phyloP scores from a whole-genome alignment of 2,329 filamentous ascomycete species.

The Ophiognomonia clavigignenti-juglandacearum region DNA sequence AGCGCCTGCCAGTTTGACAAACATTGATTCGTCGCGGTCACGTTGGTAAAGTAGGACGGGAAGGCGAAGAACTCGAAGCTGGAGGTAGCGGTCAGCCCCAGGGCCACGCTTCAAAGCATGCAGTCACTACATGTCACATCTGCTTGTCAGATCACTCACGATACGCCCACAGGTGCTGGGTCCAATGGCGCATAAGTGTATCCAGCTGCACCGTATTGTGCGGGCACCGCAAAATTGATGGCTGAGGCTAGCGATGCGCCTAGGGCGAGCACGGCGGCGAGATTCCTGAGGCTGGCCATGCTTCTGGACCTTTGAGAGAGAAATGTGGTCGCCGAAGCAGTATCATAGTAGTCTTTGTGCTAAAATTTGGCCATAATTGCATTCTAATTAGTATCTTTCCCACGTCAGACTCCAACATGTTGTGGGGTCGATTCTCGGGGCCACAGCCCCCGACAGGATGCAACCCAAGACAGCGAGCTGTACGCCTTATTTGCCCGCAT shows the following conservation, averaged over 20 bases:
- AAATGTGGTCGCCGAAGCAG: not conserved
- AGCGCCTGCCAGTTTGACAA: slow-evolving; percentile 45
- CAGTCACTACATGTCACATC: no score
- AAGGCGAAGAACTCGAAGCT: slow-evolving; percentile 54
- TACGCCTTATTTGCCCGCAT: not conserved
- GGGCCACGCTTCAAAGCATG: not conserved
- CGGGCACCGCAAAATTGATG: slow-evolving; percentile 12
- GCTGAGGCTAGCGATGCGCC: slow-evolving; percentile 6
- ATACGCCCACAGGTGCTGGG: slow-evolving; percentile 13
- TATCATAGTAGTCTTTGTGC: no score
- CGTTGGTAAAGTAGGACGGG: slow-evolving; percentile 48
- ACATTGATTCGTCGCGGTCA: slow-evolving; percentile 45
- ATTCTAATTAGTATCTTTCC: not conserved
- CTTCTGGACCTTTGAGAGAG: not conserved
- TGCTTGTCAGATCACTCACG: no score
- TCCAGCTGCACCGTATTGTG: slow-evolving; percentile 2
- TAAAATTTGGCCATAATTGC: not conserved
- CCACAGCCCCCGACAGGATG: slow-evolving; percentile 1
- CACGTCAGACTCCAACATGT: not conserved
- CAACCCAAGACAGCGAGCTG: slow-evolving; percentile 6
- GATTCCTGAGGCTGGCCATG: not conserved
- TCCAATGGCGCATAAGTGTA: slow-evolving; percentile 11
- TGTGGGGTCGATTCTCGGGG: not conserved
- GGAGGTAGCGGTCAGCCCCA: not conserved
- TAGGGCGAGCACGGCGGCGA: slow-evolving; percentile 2